Conservation (phyloP, 140 eudicot species). For the Oenanthe javanica region DNA sequence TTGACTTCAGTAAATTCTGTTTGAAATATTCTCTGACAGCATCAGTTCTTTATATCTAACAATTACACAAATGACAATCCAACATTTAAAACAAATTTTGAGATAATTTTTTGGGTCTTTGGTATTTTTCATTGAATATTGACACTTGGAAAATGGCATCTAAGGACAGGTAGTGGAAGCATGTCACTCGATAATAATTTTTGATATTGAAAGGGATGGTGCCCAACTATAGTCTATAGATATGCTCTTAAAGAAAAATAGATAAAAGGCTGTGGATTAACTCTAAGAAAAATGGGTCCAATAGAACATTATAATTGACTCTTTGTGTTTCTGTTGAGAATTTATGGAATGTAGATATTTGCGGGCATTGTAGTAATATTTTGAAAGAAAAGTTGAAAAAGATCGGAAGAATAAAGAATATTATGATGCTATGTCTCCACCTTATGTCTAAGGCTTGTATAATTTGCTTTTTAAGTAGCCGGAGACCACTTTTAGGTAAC, state of each 20-base stretch:
- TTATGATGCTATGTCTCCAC: neutral
- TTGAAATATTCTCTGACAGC: no score
- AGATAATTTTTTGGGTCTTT: no score
- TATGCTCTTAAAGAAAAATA: neutral
- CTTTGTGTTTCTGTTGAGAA: neutral
- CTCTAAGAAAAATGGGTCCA: constrained; percentile 8
- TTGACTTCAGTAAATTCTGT: no score
- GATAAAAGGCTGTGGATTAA: neutral
- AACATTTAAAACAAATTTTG: no score
- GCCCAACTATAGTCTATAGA: neutral
- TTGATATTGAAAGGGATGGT: neutral
- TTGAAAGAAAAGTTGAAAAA: neutral
- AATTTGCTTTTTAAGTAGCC: neutral
- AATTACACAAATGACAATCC: no score
- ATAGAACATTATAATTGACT: neutral
- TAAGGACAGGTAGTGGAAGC: neutral
- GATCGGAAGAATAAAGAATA: neutral
- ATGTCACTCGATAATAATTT: constrained; percentile 1
- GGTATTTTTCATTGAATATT: no score
- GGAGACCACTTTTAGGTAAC: neutral
- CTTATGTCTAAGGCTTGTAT: neutral
- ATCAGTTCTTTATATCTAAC: no score
- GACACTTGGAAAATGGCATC: neutral
- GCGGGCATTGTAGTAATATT: neutral
- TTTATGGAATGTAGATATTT: neutral